A percentile compares a stretch with the other conserved stretches of the same genome.
Conservation (phyloP, 1,284 basidiomycete genomes). For the Cryptococcus deneoformans region DNA sequence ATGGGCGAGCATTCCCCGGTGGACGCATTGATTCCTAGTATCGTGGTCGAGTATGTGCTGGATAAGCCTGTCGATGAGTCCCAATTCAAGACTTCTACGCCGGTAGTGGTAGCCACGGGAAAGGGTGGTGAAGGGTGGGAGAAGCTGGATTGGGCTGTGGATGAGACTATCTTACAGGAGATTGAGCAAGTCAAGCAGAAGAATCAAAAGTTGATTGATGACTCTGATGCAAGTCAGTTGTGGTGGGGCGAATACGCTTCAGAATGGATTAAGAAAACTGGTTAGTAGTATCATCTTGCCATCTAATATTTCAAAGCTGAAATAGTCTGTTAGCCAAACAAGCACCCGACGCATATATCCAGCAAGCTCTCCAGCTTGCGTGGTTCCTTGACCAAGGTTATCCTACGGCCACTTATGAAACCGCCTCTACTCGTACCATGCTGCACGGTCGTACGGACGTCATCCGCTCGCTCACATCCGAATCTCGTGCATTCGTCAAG, state of each 20-base stretch:
- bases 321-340: slow-evolving; percentile 57
- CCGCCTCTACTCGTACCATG: slow-evolving; percentile 87
- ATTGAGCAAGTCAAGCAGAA: slow-evolving; percentile 61
- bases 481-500: slow-evolving; percentile 76
- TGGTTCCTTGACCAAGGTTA: slow-evolving; percentile 76
- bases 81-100: slow-evolving; percentile 34
- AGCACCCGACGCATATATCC: slow-evolving; percentile 86
- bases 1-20: slow-evolving; percentile 91
- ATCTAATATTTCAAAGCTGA: neutral
- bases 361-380: slow-evolving; percentile 91
- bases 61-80: slow-evolving; percentile 60
- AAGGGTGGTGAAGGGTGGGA: slow-evolving; percentile 63
- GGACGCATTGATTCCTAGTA: slow-evolving; percentile 88
- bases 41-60: slow-evolving; percentile 81
- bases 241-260: slow-evolving; percentile 85
- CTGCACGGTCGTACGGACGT: slow-evolving; percentile 90
- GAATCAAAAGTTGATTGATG: slow-evolving; percentile 62
- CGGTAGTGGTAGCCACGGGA: slow-evolving; percentile 7
- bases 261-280: slow-evolving; percentile 82
- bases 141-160: slow-evolving; percentile 72
- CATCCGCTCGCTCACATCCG: slow-evolving; percentile 72
- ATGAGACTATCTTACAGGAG: slow-evolving; percentile 60
- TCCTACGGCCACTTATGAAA: slow-evolving; percentile 93
- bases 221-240: slow-evolving; percentile 80
- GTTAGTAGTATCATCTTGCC: slow-evolving; percentile 52